These are phyloP conservation scores for Priceomyces carsonii DNA, from an alignment of 805 yeast genomes.

Conservation along the genomic window DNA sequence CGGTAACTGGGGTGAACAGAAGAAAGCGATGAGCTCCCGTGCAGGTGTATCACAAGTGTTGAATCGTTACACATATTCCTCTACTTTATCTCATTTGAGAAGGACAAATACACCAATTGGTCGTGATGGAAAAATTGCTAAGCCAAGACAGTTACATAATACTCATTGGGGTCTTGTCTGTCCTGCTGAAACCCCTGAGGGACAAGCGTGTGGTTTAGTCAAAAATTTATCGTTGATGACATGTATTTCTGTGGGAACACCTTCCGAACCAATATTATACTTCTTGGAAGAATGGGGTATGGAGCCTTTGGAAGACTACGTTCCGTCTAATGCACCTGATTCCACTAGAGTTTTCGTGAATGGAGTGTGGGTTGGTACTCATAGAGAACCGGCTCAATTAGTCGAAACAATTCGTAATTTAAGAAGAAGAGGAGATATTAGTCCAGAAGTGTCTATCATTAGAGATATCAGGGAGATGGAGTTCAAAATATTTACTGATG, in stretches of 20 bases:
- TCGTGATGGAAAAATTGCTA: constrained; percentile 97
- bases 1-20: constrained; percentile 99
- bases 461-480: constrained; percentile 95
- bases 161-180: constrained; percentile 99
- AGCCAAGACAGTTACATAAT: constrained; percentile 98
- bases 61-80: constrained; percentile 96
- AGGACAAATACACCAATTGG: constrained; percentile 99
- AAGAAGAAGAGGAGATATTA: constrained; percentile 93
- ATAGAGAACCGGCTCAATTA: constrained; percentile 90
- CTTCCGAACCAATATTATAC: constrained; percentile 91
- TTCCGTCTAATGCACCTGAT: constrained; percentile 87
- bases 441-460: constrained; percentile 94
- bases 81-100: constrained; percentile 97
- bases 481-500: constrained; percentile 94
- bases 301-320: constrained; percentile 95
- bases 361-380: constrained; percentile 99
- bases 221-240: constrained; percentile 96
- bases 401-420: constrained; percentile 87
- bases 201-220: constrained; percentile 99
- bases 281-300: constrained; percentile 99
- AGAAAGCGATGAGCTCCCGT: constrained; percentile 97
- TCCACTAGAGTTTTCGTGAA: constrained; percentile 94
- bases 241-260: constrained; percentile 95
- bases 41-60: constrained; percentile 99
- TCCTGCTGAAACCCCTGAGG: constrained; percentile 99